These are phyloP conservation scores for Plantago rigida DNA, from an alignment of 305 asterid species.

Conservation along the genomic window DNA sequence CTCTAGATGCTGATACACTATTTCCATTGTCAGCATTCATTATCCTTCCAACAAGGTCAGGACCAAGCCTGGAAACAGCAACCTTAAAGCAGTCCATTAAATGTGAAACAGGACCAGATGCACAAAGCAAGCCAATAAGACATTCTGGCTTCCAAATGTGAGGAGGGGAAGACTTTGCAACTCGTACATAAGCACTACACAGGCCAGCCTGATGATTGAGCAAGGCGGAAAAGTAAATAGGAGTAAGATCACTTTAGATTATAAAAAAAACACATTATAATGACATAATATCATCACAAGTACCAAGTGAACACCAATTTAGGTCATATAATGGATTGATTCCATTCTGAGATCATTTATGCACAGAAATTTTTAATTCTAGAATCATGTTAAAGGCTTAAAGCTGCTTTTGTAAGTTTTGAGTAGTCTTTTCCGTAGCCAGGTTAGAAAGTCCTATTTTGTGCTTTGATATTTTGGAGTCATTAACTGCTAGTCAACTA, in stretches of 20 bases:
- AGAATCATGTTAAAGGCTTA: background rate
- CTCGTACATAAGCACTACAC: constrained; percentile 67
- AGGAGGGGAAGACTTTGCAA: constrained; percentile 62
- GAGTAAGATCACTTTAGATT: constrained; percentile 18
- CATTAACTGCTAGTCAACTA: background rate
- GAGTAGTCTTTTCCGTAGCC: background rate
- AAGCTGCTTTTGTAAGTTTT: background rate
- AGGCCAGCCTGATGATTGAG: constrained; percentile 60
- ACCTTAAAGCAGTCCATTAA: constrained; percentile 68
- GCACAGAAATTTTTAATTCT: background rate
- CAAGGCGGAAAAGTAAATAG: constrained; percentile 19
- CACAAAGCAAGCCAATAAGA: constrained; percentile 58
- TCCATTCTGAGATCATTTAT: background rate
- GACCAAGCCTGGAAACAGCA: constrained; percentile 60
- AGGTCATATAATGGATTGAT: background rate
- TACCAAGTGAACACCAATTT: background rate
- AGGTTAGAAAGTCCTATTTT: background rate
- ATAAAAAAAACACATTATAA: background rate
- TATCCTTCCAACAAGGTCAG: constrained; percentile 40
- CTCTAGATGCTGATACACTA: constrained; percentile 30
- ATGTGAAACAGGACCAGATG: constrained; percentile 39
- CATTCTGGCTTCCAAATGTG: constrained; percentile 78
- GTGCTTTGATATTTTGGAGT: background rate
- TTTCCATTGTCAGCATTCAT: constrained; percentile 26
- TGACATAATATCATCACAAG: background rate